Conservation (phyloP, 352 stramenopile genomes). For the Albugo laibachii region DNA sequence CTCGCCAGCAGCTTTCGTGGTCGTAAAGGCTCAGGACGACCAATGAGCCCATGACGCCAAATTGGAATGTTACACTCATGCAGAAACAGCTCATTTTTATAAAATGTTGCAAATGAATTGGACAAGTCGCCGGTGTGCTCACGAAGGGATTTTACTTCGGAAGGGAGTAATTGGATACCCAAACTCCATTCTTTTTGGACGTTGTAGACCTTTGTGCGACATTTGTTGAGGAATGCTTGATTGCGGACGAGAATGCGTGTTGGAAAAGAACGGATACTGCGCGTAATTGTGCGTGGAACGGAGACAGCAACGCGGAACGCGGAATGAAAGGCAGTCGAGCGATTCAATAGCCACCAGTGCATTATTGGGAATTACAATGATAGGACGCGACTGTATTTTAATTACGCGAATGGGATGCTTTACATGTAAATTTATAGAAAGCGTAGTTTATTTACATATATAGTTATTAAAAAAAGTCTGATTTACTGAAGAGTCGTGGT, state of each 20-base stretch:
- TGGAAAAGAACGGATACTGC: constrained; percentile 29
- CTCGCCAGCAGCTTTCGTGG: constrained; percentile 60
- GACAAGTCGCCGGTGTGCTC: constrained; percentile 46
- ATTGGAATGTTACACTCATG: constrained; percentile 68
- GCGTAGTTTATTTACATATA: too few relatives aligned
- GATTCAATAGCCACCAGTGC: too few relatives aligned
- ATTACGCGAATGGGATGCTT: too few relatives aligned
- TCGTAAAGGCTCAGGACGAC: constrained; percentile 35
- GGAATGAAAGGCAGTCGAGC: too few relatives aligned
- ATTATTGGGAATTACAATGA: too few relatives aligned
- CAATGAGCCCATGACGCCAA: constrained; percentile 55
- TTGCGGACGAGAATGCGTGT: constrained; percentile 44
- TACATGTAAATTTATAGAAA: too few relatives aligned
- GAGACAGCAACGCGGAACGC: too few relatives aligned
- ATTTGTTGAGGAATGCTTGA: constrained; percentile 37
- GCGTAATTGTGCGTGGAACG: neutral
- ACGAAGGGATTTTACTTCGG: constrained; percentile 58
- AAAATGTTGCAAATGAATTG: constrained; percentile 54
- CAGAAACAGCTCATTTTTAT: constrained; percentile 46
- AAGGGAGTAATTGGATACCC: constrained; percentile 45
- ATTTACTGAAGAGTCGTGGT: too few relatives aligned
- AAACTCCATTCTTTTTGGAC: constrained; percentile 61
- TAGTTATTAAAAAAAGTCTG: too few relatives aligned
- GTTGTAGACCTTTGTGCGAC: constrained; percentile 19
- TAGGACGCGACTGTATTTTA: too few relatives aligned